phyloP scores from a whole-genome alignment of 371 early-diverging fungal species.

The Syncephalastrum contaminatum region DNA sequence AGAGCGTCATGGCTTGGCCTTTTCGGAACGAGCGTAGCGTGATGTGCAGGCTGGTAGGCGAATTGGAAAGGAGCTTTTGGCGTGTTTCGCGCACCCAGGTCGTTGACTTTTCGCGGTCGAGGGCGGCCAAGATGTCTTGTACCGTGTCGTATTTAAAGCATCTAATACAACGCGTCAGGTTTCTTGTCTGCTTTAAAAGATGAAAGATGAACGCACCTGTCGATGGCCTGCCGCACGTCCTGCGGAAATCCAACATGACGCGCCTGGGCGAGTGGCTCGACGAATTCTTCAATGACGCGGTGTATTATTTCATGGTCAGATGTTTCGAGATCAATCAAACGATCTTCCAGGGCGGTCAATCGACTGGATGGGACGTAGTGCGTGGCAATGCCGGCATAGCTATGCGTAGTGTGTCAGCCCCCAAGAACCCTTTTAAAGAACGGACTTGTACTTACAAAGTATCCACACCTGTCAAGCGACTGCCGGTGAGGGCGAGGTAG shows the following conservation, averaged over 20 bases:
- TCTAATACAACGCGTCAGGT: constrained; percentile 32
- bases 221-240: constrained; percentile 68
- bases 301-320: constrained; percentile 85
- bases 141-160: constrained; percentile 83
- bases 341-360: constrained; percentile 75
- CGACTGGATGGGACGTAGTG: constrained; percentile 93
- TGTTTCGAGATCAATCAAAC: constrained; percentile 81
- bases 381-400: constrained; percentile 92
- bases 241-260: constrained; percentile 52
- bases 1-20: constrained; percentile 66
- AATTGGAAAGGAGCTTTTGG: constrained; percentile 60
- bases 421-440: neutral
- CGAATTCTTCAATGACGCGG: constrained; percentile 90
- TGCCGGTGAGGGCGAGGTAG: constrained; percentile 91
- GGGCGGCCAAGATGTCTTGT: constrained; percentile 78
- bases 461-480: constrained; percentile 80
- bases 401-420: constrained; percentile 18
- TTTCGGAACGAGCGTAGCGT: constrained; percentile 76
- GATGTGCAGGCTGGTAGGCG: constrained; percentile 88
- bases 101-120: constrained; percentile 60
- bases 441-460: constrained; percentile 67
- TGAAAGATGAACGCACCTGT: constrained; percentile 44
- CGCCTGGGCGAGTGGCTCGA: constrained; percentile 34
- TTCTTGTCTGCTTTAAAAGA: neutral
- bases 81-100: constrained; percentile 79